Conservation (phyloP, 2,329 filamentous ascomycete genomes). For the Fusarium veterinarium region DNA sequence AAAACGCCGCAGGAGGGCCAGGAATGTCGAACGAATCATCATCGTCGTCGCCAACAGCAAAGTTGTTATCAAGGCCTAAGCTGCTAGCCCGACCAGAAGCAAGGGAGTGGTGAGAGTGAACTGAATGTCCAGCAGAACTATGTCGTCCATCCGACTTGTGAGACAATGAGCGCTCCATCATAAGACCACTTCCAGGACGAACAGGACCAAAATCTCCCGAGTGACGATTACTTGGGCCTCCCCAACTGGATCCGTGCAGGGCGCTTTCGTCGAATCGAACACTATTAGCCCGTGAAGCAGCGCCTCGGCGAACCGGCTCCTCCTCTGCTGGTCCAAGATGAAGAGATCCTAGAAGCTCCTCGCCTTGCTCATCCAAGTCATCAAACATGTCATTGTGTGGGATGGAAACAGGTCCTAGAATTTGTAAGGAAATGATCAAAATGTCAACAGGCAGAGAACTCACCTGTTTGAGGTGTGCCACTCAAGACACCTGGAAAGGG, state of each 20-base stretch:
- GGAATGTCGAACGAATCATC: conserved; percentile 78
- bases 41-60: conserved; percentile 70
- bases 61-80: conserved; percentile 82
- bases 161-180: conserved; percentile 91
- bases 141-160: conserved; percentile 96
- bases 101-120: conserved; percentile 75
- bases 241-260: conserved; percentile 87
- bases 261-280: conserved; percentile 98
- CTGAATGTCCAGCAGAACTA: conserved; percentile 89
- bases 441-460: conserved; percentile 45
- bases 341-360: conserved; percentile 81
- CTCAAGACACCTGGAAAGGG: conserved; percentile 89
- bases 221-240: conserved; percentile 79
- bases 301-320: conserved; percentile 84
- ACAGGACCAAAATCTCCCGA: conserved; percentile 84
- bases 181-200: conserved; percentile 82
- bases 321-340: conserved; percentile 86
- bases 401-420: conserved; percentile 79
- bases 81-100: conserved; percentile 87
- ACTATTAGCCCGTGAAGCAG: conserved; percentile 92
- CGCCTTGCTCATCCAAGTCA: conserved; percentile 87
- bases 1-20: conserved; percentile 83
- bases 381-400: conserved; percentile 88
- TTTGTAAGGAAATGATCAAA: conserved; percentile 26
- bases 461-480: conserved; percentile 89